Evolutionary conservation across 441 rosid genomes (phyloP).

Genomic region (Arabidopsis lyrata): DNA sequence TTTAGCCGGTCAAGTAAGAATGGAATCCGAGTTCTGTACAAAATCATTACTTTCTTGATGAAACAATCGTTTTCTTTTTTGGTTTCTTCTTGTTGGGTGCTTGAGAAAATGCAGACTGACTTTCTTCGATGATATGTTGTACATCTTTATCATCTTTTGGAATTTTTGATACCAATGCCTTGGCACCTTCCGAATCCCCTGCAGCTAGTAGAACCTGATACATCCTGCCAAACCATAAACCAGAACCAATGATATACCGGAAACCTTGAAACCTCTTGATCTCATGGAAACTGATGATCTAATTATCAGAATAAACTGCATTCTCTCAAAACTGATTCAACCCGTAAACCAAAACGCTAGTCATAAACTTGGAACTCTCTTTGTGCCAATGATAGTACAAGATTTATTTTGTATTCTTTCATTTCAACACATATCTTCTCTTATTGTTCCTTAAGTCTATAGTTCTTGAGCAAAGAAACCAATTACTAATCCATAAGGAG

Average conservation of each 20-base stretch:
- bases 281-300: neutral
- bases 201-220: slow-evolving; percentile 78
- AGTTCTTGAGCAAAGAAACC: neutral
- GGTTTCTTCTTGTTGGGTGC: slow-evolving; percentile 20
- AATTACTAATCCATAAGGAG: slow-evolving; percentile 4
- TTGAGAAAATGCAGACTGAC: slow-evolving; percentile 36
- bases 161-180: slow-evolving; percentile 51
- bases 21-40: slow-evolving; percentile 23
- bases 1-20: slow-evolving; percentile 11
- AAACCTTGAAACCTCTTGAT: neutral
- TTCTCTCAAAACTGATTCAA: neutral
- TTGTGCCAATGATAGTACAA: neutral
- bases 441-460: neutral
- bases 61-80: slow-evolving; percentile 6
- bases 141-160: slow-evolving; percentile 74
- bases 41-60: slow-evolving; percentile 18
- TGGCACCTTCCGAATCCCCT: slow-evolving; percentile 58
- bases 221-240: slow-evolving; percentile 70
- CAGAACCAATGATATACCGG: slow-evolving; percentile 7
- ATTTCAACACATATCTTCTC: neutral
- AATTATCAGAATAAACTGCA: neutral
- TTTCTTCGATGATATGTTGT: slow-evolving; percentile 50
- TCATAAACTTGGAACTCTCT: neutral
- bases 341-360: neutral
- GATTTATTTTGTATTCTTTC: neutral